These are phyloP conservation scores for Cantharellus anzutake DNA, from an alignment of 768 basidiomycete species.

Conservation along the genomic window DNA sequence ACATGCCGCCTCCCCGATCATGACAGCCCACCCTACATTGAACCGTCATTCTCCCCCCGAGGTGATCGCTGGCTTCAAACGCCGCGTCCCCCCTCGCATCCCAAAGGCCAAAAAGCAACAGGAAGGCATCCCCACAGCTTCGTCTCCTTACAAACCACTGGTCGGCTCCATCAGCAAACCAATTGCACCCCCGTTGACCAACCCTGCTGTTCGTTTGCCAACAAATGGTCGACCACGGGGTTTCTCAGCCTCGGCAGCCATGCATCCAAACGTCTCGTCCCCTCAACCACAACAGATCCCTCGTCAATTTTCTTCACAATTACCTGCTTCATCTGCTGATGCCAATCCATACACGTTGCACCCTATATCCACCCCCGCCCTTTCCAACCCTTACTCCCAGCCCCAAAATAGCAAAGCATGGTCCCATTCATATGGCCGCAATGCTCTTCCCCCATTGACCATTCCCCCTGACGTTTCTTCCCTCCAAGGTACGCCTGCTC, in stretches of 20 bases:
- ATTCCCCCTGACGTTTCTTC: conserved; percentile 27
- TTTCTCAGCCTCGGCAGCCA: neutral
- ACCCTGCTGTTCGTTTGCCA: too few species aligned
- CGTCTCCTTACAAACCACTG: conserved; percentile 23
- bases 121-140: conserved; percentile 28
- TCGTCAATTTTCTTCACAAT: neutral
- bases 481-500: too few species aligned
- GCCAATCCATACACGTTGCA: neutral
- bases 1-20: neutral
- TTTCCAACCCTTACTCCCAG: neutral
- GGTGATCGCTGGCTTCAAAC: conserved; percentile 86
- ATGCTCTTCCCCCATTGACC: conserved; percentile 60
- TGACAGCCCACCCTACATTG: conserved; percentile 70
- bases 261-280: neutral
- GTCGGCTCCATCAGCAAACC: too few species aligned
- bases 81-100: conserved; percentile 81
- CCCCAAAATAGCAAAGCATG: conserved; percentile 16
- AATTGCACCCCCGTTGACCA: too few species aligned
- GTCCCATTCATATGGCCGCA: conserved; percentile 21
- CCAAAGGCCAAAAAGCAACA: conserved; percentile 69
- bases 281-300: neutral
- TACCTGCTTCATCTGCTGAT: neutral
- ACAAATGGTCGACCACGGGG: neutral
- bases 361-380: neutral
- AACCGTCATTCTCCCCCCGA: conserved; percentile 80